phyloP scores from a whole-genome alignment of 2,329 filamentous ascomycete species.

The Dactylellina cionopaga region DNA sequence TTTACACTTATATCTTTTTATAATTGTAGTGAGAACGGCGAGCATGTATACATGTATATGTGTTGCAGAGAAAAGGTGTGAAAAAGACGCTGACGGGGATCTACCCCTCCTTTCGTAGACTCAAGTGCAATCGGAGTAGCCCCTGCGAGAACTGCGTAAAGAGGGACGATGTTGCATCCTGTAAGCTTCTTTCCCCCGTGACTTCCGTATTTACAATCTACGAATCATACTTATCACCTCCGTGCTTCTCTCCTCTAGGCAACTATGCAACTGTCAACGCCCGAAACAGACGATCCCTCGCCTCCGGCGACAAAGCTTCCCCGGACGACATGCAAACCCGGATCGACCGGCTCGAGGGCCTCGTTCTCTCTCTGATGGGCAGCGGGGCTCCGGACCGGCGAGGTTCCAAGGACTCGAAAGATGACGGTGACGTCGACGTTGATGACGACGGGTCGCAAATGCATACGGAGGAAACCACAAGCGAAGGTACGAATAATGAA shows the following conservation, averaged over 20 bases:
- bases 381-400: slow-evolving; percentile 54
- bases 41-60: neutral
- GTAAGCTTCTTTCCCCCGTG: slow-evolving; percentile 66
- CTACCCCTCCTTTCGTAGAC: slow-evolving; percentile 60
- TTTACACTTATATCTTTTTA: neutral
- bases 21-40: neutral
- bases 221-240: neutral
- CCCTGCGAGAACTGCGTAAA: slow-evolving; percentile 96
- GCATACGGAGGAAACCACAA: slow-evolving; percentile 54
- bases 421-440: slow-evolving; percentile 67
- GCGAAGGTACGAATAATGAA: slow-evolving; percentile 55
- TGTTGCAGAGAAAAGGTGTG: slow-evolving; percentile 17
- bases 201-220: neutral
- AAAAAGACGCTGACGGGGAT: slow-evolving; percentile 5
- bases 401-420: slow-evolving; percentile 60
- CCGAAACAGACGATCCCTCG: slow-evolving; percentile 50
- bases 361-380: slow-evolving; percentile 94
- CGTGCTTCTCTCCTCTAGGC: slow-evolving; percentile 39
- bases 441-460: slow-evolving; percentile 64
- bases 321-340: slow-evolving; percentile 99
- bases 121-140: slow-evolving; percentile 91
- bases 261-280: slow-evolving; percentile 47
- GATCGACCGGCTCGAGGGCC: slow-evolving; percentile 90
- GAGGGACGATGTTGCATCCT: slow-evolving; percentile 80
- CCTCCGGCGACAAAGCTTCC: slow-evolving; percentile 54